These are phyloP conservation scores for Aspergillus texensis DNA, from an alignment of 2,329 filamentous ascomycete genomes.

Conservation along the genomic window DNA sequence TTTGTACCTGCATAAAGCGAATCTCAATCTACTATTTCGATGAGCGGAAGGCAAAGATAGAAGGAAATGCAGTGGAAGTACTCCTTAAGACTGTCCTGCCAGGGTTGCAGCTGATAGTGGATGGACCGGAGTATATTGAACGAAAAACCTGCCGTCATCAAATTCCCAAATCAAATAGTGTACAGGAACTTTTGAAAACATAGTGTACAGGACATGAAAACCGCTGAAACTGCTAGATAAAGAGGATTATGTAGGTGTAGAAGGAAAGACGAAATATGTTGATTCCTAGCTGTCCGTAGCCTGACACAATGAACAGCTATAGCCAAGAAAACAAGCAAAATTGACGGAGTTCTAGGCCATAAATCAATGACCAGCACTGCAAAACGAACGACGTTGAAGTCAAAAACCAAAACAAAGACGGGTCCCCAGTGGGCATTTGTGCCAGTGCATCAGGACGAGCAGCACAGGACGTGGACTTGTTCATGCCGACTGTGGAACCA, in stretches of 20 bases:
- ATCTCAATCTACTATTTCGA: too few relatives aligned
- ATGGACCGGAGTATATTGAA: background rate
- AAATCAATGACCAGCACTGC: background rate
- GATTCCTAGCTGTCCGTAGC: background rate
- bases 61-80: background rate
- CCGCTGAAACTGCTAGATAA: background rate
- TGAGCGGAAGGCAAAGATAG: background rate
- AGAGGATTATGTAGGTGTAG: background rate
- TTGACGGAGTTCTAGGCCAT: background rate
- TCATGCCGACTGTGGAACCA: background rate
- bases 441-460: background rate
- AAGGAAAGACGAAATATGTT: background rate
- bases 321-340: background rate
- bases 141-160: background rate
- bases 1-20: background rate
- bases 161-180: background rate
- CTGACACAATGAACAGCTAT: background rate
- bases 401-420: background rate
- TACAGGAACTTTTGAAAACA: background rate
- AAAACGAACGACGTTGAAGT: background rate
- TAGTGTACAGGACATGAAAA: background rate
- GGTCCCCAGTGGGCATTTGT: background rate
- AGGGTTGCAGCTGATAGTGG: background rate
- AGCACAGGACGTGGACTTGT: background rate
- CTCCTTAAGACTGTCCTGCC: background rate